Conservation (phyloP, 2,329 filamentous ascomycete species). For the Hypocreales sp. region DNA sequence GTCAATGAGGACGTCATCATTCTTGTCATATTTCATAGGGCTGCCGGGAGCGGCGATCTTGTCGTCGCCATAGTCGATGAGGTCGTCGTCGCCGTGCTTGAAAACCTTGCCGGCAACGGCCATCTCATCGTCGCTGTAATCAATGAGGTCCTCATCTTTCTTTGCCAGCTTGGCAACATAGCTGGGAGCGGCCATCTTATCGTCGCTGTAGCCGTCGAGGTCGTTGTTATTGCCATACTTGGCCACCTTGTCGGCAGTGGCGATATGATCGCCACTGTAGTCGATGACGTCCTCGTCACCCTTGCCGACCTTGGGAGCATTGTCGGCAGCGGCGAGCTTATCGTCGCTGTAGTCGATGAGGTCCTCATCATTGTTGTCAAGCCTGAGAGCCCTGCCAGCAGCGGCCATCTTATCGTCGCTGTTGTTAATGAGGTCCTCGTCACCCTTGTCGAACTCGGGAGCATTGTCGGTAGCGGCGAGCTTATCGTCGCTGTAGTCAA, state of each 20-base stretch:
- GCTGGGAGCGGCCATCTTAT: slow-evolving; percentile 1
- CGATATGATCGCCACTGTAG: not conserved
- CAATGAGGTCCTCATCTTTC: slow-evolving; percentile 5
- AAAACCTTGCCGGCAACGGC: not conserved
- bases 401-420: slow-evolving; percentile 1
- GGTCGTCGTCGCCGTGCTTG: not conserved
- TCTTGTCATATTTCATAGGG: too few species aligned
- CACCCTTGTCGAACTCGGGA: not conserved
- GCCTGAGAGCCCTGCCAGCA: slow-evolving; percentile 1
- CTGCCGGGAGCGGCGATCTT: not conserved
- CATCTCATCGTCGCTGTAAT: slow-evolving; percentile 1
- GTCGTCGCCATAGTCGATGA: not conserved
- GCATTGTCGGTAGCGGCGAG: slow-evolving; percentile 2
- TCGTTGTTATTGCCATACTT: not conserved
- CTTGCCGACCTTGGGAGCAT: too few species aligned
- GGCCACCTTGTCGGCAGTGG: too few species aligned
- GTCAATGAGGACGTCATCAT: not conserved
- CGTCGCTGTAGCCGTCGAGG: slow-evolving; percentile 1
- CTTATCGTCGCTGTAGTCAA: not conserved
- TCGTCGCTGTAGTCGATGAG: not conserved
- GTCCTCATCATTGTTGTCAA: not conserved
- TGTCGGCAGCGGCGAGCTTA: too few species aligned
- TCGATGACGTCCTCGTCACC: slow-evolving; percentile 1
- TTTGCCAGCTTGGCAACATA: slow-evolving; percentile 6
- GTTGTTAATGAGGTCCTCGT: not conserved